These are phyloP conservation scores for Calonectria hongkongensis DNA, from an alignment of 2,329 filamentous ascomycete genomes.

Conservation along the genomic window DNA sequence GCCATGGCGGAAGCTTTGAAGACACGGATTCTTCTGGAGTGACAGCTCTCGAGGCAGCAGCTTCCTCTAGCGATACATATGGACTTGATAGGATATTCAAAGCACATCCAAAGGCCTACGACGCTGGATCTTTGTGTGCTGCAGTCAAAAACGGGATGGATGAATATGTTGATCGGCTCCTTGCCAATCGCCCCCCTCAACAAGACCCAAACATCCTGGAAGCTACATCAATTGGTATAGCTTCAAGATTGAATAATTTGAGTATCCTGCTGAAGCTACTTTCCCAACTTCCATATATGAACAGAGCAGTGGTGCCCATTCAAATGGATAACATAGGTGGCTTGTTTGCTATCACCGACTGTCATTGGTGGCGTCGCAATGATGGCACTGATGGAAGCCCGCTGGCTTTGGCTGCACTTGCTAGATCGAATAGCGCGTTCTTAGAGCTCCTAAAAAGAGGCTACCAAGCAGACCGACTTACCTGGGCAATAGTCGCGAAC, in stretches of 20 bases:
- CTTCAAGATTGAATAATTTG: not conserved
- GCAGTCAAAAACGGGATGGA: not conserved
- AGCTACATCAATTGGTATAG: slow-evolving; percentile 22
- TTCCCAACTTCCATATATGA: not conserved
- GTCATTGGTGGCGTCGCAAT: slow-evolving; percentile 1
- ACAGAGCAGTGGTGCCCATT: not conserved
- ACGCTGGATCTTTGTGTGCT: slow-evolving; percentile 19
- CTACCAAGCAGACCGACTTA: slow-evolving; percentile 20
- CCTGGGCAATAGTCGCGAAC: not conserved
- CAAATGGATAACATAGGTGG: not conserved
- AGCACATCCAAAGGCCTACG: not conserved
- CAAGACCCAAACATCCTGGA: not conserved
- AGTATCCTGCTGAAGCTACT: slow-evolving; percentile 9
- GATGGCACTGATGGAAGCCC: slow-evolving; percentile 1
- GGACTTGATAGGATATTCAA: not conserved
- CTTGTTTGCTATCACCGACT: not conserved
- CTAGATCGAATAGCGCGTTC: not conserved
- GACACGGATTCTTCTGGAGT: not conserved
- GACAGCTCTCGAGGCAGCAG: slow-evolving; percentile 11
- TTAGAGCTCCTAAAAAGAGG: slow-evolving; percentile 8
- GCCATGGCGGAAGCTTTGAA: not conserved
- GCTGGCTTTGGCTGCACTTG: not conserved
- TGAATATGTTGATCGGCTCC: not conserved
- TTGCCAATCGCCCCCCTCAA: slow-evolving; percentile 7
- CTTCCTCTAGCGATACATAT: not conserved